Base-by-base conservation (phyloP, 23 red algal genomes). In the Gracilaria gracilis region DNA sequence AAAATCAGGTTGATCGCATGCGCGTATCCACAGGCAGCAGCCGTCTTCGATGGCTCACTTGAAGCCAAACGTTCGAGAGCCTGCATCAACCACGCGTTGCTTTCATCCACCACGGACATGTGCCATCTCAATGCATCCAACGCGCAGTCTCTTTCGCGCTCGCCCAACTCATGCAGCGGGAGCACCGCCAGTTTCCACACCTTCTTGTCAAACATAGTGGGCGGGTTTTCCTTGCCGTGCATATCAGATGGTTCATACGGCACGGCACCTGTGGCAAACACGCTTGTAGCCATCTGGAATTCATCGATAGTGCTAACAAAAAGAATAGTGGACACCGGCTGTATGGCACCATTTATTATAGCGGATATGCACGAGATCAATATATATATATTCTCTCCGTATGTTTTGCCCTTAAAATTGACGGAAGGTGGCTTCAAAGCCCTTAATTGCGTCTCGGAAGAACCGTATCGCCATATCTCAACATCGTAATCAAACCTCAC, bases 41-140 rank as follows among this genome's bases (percentile, higher is more conserved):
- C 9, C 19, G 19, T 1, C 36, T 24, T 21, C 5, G 69, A 75
- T 31, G 20, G 1, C 7, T 40, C 20, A 15, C 42, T 46, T 11
- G 42, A 7, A 46, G 9, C 7, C 37, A 75, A 17, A 17, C 11
- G 36, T 46, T 46, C 31, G 31, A 78, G 4, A 31, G 40, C 86
- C 5, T 67, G 28, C 15, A 31, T 48, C 25, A 89, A 35, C 86
- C 86, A 89, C 23, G 69, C 38, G 21, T 31, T 37, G 44, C 86
- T 51, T 12, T 89, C 34, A 37, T 89, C 86, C 6, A 65, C 54
- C 6, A 80, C 86, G 33, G 69, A 31, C 20, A 89, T 71, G 16
- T 72, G 86, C 86, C 86, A 89, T n/a, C 32, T 62, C 86, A 89
- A 80, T 9, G 86, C 69, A n/a, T 89, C 35, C 3, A 79, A 4